phyloP scores from a whole-genome alignment of 2,329 filamentous ascomycete genomes.

The Clathrospora elynae region DNA sequence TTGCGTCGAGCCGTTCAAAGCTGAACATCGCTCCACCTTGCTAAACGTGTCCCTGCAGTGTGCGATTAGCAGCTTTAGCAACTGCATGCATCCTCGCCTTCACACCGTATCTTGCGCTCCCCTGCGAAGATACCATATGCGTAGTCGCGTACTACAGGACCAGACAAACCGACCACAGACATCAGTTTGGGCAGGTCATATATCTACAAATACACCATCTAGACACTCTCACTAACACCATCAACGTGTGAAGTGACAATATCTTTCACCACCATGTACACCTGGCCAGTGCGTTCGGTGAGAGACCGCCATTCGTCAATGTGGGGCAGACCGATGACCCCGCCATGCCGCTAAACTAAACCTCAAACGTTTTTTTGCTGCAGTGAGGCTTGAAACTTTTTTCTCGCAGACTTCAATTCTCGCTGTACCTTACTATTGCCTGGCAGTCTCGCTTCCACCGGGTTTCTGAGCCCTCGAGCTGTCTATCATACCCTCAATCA shows the following conservation, averaged over 20 bases:
- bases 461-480: constrained; percentile 44
- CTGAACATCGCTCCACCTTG: constrained; percentile 18
- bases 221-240: neutral
- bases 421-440: constrained; percentile 34
- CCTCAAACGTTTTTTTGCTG: constrained; percentile 13
- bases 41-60: constrained; percentile 12
- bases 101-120: constrained; percentile 14
- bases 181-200: no score
- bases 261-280: no score
- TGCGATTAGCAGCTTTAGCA: constrained; percentile 30
- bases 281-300: no score
- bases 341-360: constrained; percentile 15
- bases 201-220: no score
- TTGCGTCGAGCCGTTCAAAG: constrained; percentile 16
- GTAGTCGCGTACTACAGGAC: no score
- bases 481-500: constrained; percentile 34
- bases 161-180: no score
- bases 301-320: constrained; percentile 13
- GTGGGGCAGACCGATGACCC: constrained; percentile 21
- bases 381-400: constrained; percentile 19
- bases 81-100: constrained; percentile 4
- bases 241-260: no score
- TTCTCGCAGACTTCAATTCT: constrained; percentile 20
- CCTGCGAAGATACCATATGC: constrained; percentile 2
- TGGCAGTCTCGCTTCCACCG: constrained; percentile 40